These are phyloP conservation scores for Tremella yokohamensis DNA, from an alignment of 768 basidiomycete species.

Conservation along the genomic window DNA sequence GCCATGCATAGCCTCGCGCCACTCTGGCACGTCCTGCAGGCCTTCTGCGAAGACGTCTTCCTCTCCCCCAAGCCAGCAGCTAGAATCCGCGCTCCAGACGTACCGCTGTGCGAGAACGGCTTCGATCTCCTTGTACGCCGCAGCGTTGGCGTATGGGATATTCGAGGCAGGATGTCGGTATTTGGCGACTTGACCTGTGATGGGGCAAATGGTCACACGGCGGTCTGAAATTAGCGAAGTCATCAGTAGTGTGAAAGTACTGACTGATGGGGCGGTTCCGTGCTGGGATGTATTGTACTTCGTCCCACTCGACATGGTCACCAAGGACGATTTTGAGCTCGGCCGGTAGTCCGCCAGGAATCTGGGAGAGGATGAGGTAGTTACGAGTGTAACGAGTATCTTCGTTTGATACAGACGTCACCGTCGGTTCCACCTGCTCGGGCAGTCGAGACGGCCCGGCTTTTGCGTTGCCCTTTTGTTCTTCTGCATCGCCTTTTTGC, in stretches of 20 bases:
- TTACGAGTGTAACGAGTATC: constrained; percentile 37
- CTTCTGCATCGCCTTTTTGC: neutral
- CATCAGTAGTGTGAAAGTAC: constrained; percentile 5
- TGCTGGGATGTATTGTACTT: constrained; percentile 34
- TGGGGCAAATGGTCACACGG: constrained; percentile 63
- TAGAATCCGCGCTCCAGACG: constrained; percentile 57
- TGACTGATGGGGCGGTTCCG: constrained; percentile 34
- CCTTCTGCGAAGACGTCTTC: constrained; percentile 41
- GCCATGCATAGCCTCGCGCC: constrained; percentile 35
- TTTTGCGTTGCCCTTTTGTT: neutral
- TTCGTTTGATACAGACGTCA: too few species aligned
- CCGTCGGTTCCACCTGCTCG: neutral
- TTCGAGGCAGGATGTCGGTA: constrained; percentile 78
- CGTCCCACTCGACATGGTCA: constrained; percentile 65
- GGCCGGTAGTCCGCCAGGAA: constrained; percentile 52
- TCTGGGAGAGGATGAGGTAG: constrained; percentile 45
- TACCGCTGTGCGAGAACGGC: constrained; percentile 65
- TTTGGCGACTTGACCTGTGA: constrained; percentile 72
- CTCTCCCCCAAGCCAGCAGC: constrained; percentile 44
- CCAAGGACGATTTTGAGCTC: constrained; percentile 84
- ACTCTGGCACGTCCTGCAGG: constrained; percentile 33
- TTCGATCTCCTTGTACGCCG: constrained; percentile 65
- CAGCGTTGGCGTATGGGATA: constrained; percentile 70
- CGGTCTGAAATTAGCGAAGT: constrained; percentile 56
- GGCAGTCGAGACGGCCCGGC: neutral